Percentiles rank a stretch among this genome's conserved stretches.
These are phyloP conservation scores for Erodium moschatum DNA, from an alignment of 441 rosid species.

Conservation along the genomic window DNA sequence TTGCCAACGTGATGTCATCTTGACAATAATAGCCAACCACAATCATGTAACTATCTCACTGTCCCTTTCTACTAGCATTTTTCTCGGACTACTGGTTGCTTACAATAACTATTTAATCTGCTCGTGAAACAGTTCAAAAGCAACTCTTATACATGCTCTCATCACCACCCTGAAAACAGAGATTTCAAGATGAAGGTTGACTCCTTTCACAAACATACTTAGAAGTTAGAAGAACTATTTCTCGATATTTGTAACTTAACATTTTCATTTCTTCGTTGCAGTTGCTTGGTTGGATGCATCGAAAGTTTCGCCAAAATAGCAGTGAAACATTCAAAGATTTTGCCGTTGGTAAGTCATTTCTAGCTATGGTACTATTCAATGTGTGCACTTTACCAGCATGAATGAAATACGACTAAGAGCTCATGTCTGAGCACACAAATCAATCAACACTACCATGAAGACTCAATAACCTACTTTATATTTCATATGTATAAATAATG, in stretches of 20 bases:
- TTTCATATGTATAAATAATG: not conserved
- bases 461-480: slow-evolving; percentile 2
- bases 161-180: slow-evolving; percentile 17
- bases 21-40: slow-evolving; percentile 35
- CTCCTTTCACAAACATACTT: not conserved
- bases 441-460: not conserved
- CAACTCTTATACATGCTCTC: slow-evolving; percentile 15
- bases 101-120: slow-evolving; percentile 21
- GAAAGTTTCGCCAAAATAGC: slow-evolving; percentile 57
- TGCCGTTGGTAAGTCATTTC: slow-evolving; percentile 39
- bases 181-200: slow-evolving; percentile 46
- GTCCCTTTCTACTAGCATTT: slow-evolving; percentile 43
- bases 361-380: slow-evolving; percentile 3
- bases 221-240: not conserved
- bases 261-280: slow-evolving; percentile 29
- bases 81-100: slow-evolving; percentile 22
- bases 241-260: slow-evolving; percentile 8
- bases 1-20: slow-evolving; percentile 39
- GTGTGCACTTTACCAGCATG: not conserved
- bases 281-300: slow-evolving; percentile 85
- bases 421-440: not conserved
- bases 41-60: slow-evolving; percentile 49
- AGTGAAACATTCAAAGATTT: slow-evolving; percentile 53
- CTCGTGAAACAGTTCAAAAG: slow-evolving; percentile 24
- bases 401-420: not conserved